phyloP scores from a whole-genome alignment of 768 basidiomycete species.

The Lentinula sp. region DNA sequence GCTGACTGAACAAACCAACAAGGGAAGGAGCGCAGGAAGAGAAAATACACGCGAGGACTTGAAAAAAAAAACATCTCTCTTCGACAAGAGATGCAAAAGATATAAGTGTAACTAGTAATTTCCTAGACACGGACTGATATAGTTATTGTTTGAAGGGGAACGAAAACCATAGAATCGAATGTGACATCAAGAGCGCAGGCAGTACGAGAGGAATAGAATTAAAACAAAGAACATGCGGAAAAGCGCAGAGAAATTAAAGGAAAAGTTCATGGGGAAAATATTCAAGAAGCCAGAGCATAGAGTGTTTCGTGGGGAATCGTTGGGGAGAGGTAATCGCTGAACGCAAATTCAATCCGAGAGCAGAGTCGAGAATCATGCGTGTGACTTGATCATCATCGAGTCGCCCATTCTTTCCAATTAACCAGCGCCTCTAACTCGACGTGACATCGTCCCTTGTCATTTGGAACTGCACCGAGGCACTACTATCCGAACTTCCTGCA shows the following conservation, averaged over 20 bases:
- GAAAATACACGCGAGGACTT: not conserved
- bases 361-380: no score
- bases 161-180: not conserved
- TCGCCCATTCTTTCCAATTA: not conserved
- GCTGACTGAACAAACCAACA: not conserved
- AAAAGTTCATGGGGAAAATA: not conserved
- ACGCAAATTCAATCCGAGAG: not conserved
- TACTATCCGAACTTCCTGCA: slow-evolving; percentile 9
- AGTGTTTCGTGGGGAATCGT: no score
- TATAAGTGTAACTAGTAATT: not conserved
- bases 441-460: slow-evolving; percentile 5
- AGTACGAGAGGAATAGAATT: not conserved
- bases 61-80: not conserved
- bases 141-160: not conserved
- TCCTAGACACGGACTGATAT: not conserved
- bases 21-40: not conserved
- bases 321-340: not conserved
- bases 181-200: not conserved
- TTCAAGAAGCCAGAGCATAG: not conserved
- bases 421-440: not conserved
- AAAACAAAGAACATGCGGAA: not conserved
- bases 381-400: not conserved
- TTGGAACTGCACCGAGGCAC: slow-evolving; percentile 9
- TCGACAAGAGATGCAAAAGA: not conserved
- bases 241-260: not conserved